Evolutionary conservation across 164 flowering plant genomes (phyloP).

Genomic region (Hamamelis virginiana): DNA sequence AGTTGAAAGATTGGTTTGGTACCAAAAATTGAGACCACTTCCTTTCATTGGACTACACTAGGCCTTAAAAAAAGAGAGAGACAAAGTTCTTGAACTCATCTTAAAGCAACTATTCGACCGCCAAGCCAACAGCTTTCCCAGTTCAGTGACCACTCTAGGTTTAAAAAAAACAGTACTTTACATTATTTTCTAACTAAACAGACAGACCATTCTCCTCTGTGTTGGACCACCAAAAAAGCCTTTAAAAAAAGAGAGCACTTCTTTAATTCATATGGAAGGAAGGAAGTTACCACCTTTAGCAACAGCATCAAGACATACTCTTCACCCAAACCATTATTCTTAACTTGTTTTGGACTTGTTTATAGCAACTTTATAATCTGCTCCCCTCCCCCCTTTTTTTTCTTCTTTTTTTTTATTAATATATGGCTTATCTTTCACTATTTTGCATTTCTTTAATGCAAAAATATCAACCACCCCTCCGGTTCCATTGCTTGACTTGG

Average conservation of each 20-base stretch:
- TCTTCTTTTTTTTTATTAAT: neutral
- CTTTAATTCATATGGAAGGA: slow-evolving; percentile 8
- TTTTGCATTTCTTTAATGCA: neutral
- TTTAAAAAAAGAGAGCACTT: neutral
- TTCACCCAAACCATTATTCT: neutral
- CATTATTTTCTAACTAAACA: no score
- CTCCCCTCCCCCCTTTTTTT: no score
- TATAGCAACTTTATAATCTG: neutral
- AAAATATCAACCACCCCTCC: neutral
- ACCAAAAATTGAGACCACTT: no score
- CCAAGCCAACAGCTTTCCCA: slow-evolving; percentile 13
- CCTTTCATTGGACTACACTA: no score
- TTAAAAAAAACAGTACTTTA: neutral
- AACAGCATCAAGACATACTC: neutral
- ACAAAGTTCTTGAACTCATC: neutral
- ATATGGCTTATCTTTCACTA: neutral
- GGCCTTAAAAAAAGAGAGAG: neutral
- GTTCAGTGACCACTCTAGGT: neutral
- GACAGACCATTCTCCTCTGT: no score
- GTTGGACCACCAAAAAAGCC: no score
- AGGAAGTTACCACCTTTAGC: neutral
- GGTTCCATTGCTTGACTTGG: no score
- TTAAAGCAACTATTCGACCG: slow-evolving; percentile 5
- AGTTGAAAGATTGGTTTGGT: no score
- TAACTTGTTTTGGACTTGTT: neutral